Base-by-base conservation (phyloP, 192 early-diverging fungal species). In the Geranomyces variabilis region DNA sequence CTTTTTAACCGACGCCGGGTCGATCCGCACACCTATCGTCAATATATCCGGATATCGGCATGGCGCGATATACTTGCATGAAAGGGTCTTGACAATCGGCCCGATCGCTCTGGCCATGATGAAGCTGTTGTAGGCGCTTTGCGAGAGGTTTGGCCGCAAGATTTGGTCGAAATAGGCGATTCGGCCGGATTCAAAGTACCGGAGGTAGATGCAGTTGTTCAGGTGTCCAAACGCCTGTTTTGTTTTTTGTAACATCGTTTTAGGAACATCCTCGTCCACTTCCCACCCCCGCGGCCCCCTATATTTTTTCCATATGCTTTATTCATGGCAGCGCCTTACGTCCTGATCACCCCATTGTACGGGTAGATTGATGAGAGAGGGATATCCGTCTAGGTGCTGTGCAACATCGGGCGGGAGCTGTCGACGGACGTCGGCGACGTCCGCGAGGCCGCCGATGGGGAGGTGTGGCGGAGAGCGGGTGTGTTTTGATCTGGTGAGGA, bases 21-120 rank as follows among this genome's bases (percentile, higher is more conserved):
- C 60, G 10, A 77, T 30, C n/a, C 64, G 48, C 13, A 78, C 71
- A 24, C 43, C 84, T 13, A 84, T 71, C 21, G 73, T 79, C 36
- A 83, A 26, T 30, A 74, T 85, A 67, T 86, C 83, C 2, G 83
- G 83, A 49, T 78, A 87, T 13, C 48, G 61, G 21, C 83, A 79
- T 2, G 79, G 75, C 28, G 73, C 63, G 19, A 63, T 69, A 67
- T 87, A 87, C 30, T 78, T 84, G 47, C 77, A 67, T 10, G 47
- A 58, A 1, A 75, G 36, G 9, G 75, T 71, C 49, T 87, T 84
- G 10, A 79, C 74, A 47, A 84, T 87, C 8, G 78, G 72, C 1
- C 58, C 69, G 13, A 70, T 47, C 12, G 10, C 49, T 60, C 60
- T 71, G 12, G 63, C 75, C 30, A 45, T 45, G 66, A 82, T 80